phyloP scores from a whole-genome alignment of 345 rosid genomes.

The Xanthoceras sorbifolium region DNA sequence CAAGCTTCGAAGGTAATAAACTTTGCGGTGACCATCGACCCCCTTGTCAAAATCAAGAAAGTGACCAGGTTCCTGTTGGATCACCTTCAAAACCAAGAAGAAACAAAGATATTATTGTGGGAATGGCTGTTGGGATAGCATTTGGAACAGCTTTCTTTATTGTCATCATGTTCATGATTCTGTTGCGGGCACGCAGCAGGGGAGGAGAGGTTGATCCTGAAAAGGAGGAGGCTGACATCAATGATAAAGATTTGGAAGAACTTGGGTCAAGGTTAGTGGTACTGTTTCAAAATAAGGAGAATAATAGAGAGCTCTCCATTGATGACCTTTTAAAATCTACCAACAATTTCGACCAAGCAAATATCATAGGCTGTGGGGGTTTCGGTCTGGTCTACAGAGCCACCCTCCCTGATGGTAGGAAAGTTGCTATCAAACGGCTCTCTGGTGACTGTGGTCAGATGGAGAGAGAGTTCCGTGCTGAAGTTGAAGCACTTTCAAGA shows the following conservation, averaged over 20 bases:
- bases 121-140: constrained; percentile 64
- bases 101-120: constrained; percentile 38
- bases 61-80: constrained; percentile 4
- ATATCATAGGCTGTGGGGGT: constrained; percentile 89
- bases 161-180: constrained; percentile 45
- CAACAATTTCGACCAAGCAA: constrained; percentile 69
- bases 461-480: constrained; percentile 83
- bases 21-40: constrained; percentile 75
- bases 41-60: constrained; percentile 33
- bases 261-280: constrained; percentile 56
- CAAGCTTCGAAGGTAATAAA: constrained; percentile 75
- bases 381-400: constrained; percentile 88
- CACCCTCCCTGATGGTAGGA: constrained; percentile 59
- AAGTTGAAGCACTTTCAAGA: constrained; percentile 85
- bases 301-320: constrained; percentile 48
- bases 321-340: constrained; percentile 74
- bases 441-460: constrained; percentile 86
- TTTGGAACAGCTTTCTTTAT: constrained; percentile 56
- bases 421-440: constrained; percentile 77
- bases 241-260: constrained; percentile 49
- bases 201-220: constrained; percentile 77
- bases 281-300: constrained; percentile 59
- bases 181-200: constrained; percentile 49
- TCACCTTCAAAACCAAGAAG: constrained; percentile 31
- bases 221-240: constrained; percentile 43